Evolutionary conservation across 78 protist species (phyloP).

Genomic region (Paratrimastix pyriformis): DNA sequence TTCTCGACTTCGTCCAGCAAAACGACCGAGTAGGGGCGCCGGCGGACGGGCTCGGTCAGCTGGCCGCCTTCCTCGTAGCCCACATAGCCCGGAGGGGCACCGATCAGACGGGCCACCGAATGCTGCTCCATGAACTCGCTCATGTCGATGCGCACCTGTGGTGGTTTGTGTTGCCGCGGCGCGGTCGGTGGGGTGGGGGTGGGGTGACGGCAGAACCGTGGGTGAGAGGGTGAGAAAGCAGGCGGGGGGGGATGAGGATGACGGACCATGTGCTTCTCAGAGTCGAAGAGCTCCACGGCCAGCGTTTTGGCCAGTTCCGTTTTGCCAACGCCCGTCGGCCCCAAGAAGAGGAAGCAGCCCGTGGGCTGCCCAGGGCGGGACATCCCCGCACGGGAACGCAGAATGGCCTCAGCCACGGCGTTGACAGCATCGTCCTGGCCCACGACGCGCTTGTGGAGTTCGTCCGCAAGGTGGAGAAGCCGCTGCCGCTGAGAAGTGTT

Average conservation of each 20-base stretch:
- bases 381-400: conserved; percentile 83
- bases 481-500: conserved; percentile 64
- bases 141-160: conserved; percentile 82
- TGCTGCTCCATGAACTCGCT: conserved; percentile 90
- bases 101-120: conserved; percentile 84
- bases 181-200: not conserved
- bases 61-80: conserved; percentile 97
- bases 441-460: conserved; percentile 72
- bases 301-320: conserved; percentile 94
- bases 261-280: conserved; percentile 71
- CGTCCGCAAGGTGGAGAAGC: conserved; percentile 55
- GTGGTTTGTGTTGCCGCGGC: not conserved
- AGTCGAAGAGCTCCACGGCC: conserved; percentile 76
- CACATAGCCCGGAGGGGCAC: conserved; percentile 98
- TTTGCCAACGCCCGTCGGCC: conserved; percentile 89
- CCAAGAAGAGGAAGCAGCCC: conserved; percentile 85
- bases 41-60: conserved; percentile 92
- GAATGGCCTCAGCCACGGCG: conserved; percentile 78
- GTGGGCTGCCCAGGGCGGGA: conserved; percentile 64
- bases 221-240: not conserved
- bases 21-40: conserved; percentile 88
- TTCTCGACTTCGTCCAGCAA: conserved; percentile 96
- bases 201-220: not conserved
- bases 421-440: conserved; percentile 94
- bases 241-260: too few relatives aligned